phyloP scores from a whole-genome alignment of 495 filamentous ascomycete genomes.

The Massariosphaeria phaeospora region DNA sequence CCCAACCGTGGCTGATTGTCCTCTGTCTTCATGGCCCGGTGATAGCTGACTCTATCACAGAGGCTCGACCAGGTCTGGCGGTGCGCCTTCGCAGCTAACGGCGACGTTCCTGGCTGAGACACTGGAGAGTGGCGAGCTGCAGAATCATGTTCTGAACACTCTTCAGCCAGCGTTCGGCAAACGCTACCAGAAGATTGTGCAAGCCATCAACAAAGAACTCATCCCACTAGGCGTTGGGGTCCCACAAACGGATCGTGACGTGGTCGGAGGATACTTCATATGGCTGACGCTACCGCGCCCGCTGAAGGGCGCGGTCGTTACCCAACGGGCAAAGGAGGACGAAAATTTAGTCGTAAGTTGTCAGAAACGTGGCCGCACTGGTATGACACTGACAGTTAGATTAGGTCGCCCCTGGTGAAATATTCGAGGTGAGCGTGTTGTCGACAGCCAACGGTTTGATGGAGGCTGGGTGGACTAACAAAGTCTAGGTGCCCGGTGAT shows the following conservation, averaged over 20 bases:
- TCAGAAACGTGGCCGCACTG: background rate
- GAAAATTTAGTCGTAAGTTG: conserved; percentile 54
- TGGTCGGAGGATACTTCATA: conserved; percentile 73
- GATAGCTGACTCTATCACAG: conserved; percentile 37
- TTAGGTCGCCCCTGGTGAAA: conserved; percentile 45
- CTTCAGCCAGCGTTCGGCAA: conserved; percentile 52
- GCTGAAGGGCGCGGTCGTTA: conserved; percentile 52
- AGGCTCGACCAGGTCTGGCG: conserved; percentile 66
- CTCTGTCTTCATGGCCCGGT: background rate
- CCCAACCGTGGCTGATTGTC: background rate
- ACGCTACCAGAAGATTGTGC: conserved; percentile 52
- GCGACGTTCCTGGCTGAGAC: conserved; percentile 62
- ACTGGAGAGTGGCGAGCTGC: conserved; percentile 49
- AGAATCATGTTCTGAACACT: conserved; percentile 41
- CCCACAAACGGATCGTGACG: conserved; percentile 38
- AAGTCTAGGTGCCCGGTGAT: conserved; percentile 44
- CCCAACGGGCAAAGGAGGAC: conserved; percentile 48
- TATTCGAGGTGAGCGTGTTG: conserved; percentile 56
- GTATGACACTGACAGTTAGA: background rate
- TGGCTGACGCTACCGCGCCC: conserved; percentile 62
- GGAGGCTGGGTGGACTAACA: too few relatives aligned
- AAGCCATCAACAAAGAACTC: conserved; percentile 53
- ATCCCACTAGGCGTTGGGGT: conserved; percentile 54
- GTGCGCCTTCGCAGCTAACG: conserved; percentile 66
- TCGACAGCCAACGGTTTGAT: too few relatives aligned